Conservation (phyloP, 345 rosid species). For the Hypericum perforatum region DNA sequence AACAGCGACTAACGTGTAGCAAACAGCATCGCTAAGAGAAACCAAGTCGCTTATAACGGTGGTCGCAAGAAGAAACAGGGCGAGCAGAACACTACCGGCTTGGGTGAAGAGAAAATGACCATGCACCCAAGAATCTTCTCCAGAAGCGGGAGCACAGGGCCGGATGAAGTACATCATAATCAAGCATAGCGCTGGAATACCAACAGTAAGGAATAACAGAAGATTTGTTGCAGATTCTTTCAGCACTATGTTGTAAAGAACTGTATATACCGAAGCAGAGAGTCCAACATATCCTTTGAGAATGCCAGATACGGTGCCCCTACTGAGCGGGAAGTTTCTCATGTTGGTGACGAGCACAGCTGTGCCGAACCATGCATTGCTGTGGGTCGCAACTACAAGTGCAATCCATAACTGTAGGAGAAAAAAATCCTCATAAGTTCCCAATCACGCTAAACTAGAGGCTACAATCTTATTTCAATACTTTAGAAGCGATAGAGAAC, state of each 20-base stretch:
- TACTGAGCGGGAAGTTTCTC: constrained; percentile 79
- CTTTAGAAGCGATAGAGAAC: not conserved
- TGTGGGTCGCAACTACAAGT: constrained; percentile 56
- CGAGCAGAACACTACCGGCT: constrained; percentile 54
- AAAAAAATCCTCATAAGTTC: not conserved
- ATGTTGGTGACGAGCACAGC: constrained; percentile 86
- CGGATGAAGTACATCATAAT: constrained; percentile 64
- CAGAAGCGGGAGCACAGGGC: constrained; percentile 74
- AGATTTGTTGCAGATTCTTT: constrained; percentile 49
- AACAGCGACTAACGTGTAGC: constrained; percentile 43
- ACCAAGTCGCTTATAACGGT: constrained; percentile 39
- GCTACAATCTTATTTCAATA: constrained; percentile 1
- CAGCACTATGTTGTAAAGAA: constrained; percentile 51
- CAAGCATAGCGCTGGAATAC: constrained; percentile 64
- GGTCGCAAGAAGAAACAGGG: constrained; percentile 49
- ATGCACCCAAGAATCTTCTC: constrained; percentile 78
- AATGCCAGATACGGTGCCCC: constrained; percentile 76
- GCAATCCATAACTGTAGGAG: constrained; percentile 66
- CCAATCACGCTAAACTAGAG: not conserved
- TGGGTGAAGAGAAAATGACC: constrained; percentile 63
- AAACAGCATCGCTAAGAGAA: constrained; percentile 29
- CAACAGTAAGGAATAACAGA: constrained; percentile 54
- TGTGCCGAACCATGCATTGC: constrained; percentile 82
- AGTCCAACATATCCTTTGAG: constrained; percentile 86
- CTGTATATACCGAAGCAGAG: constrained; percentile 72